Conservation (phyloP, 345 rosid species). For the Stellera chamaejasme region DNA sequence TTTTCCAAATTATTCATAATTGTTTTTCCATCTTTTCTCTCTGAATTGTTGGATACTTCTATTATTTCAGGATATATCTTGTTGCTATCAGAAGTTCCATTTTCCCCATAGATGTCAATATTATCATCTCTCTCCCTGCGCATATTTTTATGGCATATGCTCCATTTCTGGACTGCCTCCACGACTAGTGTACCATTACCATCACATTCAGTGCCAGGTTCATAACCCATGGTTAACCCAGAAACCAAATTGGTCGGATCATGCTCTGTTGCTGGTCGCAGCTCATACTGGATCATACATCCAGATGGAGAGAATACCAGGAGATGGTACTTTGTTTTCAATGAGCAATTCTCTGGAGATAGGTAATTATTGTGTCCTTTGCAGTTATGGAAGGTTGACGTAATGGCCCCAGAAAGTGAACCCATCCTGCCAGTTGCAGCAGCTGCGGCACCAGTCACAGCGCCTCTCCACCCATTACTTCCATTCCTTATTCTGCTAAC, state of each 20-base stretch:
- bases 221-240: constrained; percentile 32
- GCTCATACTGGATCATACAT: constrained; percentile 64
- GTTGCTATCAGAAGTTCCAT: constrained; percentile 47
- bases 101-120: constrained; percentile 77
- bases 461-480: constrained; percentile 70
- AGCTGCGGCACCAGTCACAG: constrained; percentile 69
- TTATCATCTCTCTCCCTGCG: constrained; percentile 71
- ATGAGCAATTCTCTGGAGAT: constrained; percentile 22
- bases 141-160: constrained; percentile 59
- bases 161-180: constrained; percentile 81
- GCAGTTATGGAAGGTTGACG: constrained; percentile 66
- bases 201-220: constrained; percentile 49
- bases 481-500: constrained; percentile 80
- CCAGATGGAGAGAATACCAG: constrained; percentile 83
- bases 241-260: constrained; percentile 26
- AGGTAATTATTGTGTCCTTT: constrained; percentile 29
- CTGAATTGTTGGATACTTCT: constrained; percentile 25
- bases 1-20: constrained; percentile 39
- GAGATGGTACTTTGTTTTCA: constrained; percentile 45
- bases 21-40: constrained; percentile 26
- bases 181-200: constrained; percentile 48
- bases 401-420: constrained; percentile 59
- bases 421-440: constrained; percentile 78
- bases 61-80: constrained; percentile 74
- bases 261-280: constrained; percentile 30